Conservation (phyloP, 2,329 filamentous ascomycete species). For the Penicillium sp. region DNA sequence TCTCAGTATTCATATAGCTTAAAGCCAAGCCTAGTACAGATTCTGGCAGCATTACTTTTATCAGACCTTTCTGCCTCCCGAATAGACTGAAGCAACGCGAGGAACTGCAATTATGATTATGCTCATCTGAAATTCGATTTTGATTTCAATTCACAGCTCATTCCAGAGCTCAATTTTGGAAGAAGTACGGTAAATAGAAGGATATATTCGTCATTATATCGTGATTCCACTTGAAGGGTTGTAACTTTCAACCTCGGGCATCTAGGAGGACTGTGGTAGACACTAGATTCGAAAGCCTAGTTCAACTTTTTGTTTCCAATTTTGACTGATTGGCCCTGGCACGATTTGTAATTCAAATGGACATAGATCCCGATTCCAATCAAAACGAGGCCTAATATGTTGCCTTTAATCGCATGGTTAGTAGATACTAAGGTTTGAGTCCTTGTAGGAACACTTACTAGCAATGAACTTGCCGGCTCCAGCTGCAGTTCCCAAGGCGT, state of each 20-base stretch:
- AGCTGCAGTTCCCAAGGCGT: slow-evolving; percentile 14
- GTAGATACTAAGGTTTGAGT: neutral
- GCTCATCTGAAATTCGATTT: too few relatives aligned
- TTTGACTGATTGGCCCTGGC: slow-evolving; percentile 14
- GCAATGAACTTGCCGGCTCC: slow-evolving; percentile 23
- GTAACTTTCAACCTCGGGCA: neutral
- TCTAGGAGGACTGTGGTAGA: neutral
- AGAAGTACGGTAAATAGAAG: too few relatives aligned
- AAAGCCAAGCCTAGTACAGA: too few relatives aligned
- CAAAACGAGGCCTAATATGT: slow-evolving; percentile 18
- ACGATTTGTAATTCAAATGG: slow-evolving; percentile 16
- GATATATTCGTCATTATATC: too few relatives aligned
- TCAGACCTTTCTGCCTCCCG: too few relatives aligned
- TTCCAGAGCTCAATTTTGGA: too few relatives aligned
- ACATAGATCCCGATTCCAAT: slow-evolving; percentile 17
- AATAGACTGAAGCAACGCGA: too few relatives aligned
- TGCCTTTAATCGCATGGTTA: slow-evolving; percentile 11
- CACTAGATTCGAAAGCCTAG: slow-evolving; percentile 6
- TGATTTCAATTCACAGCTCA: too few relatives aligned
- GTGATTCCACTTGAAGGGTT: too few relatives aligned
- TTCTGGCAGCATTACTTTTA: too few relatives aligned
- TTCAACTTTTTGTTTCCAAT: slow-evolving; percentile 21
- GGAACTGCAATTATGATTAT: too few relatives aligned
- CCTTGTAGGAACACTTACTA: slow-evolving; percentile 7
- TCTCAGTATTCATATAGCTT: too few relatives aligned